Conservation (phyloP, 169 alveolate species). For the Plasmodium vivax region DNA sequence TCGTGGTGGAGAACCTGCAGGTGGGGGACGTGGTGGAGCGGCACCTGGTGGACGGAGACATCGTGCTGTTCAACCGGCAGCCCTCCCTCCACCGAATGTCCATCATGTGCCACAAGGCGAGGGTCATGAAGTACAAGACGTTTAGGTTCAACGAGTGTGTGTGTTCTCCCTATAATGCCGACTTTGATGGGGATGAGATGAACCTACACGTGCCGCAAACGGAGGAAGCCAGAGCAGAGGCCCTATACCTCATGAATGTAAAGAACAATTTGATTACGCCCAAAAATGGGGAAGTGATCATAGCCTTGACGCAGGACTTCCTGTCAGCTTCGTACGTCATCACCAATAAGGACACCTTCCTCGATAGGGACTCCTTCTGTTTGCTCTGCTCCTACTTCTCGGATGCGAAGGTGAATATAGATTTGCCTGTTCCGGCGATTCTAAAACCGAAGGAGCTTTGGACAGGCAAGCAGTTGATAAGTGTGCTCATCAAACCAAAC, state of each 20-base stretch:
- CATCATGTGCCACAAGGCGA: slow-evolving; percentile 97
- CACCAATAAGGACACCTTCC: slow-evolving; percentile 95
- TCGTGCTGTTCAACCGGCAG: slow-evolving; percentile 98
- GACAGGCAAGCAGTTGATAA: slow-evolving; percentile 98
- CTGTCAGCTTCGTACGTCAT: slow-evolving; percentile 93
- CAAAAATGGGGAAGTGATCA: slow-evolving; percentile 97
- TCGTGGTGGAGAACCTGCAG: slow-evolving; percentile 83
- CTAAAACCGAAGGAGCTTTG: slow-evolving; percentile 96
- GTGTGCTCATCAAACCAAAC: slow-evolving; percentile 94
- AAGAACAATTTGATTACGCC: slow-evolving; percentile 96
- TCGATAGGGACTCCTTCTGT: slow-evolving; percentile 93
- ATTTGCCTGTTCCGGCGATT: slow-evolving; percentile 95
- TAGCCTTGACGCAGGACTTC: slow-evolving; percentile 96
- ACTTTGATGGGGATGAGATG: slow-evolving; percentile 99
- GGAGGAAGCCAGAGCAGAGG: slow-evolving; percentile 97
- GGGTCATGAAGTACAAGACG: slow-evolving; percentile 96
- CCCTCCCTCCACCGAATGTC: slow-evolving; percentile 98
- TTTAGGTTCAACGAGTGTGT: slow-evolving; percentile 97
- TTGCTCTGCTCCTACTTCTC: slow-evolving; percentile 93
- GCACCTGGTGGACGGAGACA: slow-evolving; percentile 97
- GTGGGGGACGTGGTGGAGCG: slow-evolving; percentile 98
- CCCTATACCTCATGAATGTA: slow-evolving; percentile 95
- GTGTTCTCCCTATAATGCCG: slow-evolving; percentile 99
- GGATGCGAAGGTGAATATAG: slow-evolving; percentile 90
- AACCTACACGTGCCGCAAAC: slow-evolving; percentile 99